Conservation (phyloP, 116 monocot species). For the Posidonia oceanica region DNA sequence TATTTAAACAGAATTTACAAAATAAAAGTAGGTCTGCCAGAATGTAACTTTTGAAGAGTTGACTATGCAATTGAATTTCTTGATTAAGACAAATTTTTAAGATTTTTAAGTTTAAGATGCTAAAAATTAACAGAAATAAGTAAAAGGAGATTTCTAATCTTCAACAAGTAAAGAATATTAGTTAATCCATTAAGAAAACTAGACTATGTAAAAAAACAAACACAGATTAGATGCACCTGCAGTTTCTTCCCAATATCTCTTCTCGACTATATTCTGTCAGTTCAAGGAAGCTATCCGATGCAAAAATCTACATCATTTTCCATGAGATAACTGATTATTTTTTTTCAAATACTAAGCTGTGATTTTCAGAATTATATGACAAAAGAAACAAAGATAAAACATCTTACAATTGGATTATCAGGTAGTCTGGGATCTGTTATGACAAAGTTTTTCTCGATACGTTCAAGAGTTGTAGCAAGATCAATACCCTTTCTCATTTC, state of each 20-base stretch:
- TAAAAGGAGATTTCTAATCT: no score
- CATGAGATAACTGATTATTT: not conserved
- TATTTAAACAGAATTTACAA: no score
- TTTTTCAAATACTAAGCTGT: not conserved
- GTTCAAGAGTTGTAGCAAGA: conserved; percentile 93
- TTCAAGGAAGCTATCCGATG: conserved; percentile 93
- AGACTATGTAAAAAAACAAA: not conserved
- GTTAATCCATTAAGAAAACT: not conserved
- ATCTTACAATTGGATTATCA: conserved; percentile 97
- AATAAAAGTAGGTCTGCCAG: no score
- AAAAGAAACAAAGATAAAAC: not conserved
- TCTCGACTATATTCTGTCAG: conserved; percentile 93
- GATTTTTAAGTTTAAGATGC: no score
- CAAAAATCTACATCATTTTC: conserved; percentile 62
- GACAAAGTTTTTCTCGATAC: conserved; percentile 99
- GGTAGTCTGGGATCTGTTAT: conserved; percentile 96
- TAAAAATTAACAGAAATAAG: no score
- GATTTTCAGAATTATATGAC: not conserved
- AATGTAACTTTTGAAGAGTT: no score
- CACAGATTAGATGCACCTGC: conserved; percentile 41
- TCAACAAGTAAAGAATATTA: not conserved
- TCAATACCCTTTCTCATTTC: conserved; percentile 99
- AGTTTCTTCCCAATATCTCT: conserved; percentile 96
- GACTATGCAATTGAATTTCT: no score
- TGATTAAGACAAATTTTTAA: no score